A percentile compares a stretch with the other conserved stretches of the same genome.
phyloP scores from a whole-genome alignment of 2,329 filamentous ascomycete species.

The Simplicillium sp. region DNA sequence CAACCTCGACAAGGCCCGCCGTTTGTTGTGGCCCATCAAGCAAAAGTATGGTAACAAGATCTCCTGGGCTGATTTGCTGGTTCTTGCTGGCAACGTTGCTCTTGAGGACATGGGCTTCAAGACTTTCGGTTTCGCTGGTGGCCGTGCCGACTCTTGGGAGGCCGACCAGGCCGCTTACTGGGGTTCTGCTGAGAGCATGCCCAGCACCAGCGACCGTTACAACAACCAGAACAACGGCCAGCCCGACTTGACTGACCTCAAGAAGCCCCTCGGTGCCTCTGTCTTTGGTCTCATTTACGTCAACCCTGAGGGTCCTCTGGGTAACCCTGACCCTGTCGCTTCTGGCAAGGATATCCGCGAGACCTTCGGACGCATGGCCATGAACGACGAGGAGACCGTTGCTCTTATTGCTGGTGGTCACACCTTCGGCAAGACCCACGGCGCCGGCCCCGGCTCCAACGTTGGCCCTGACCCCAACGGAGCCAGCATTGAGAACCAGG shows the following conservation, averaged over 20 bases:
- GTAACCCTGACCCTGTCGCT: conserved; percentile 59
- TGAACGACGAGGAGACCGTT: conserved; percentile 76
- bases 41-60: conserved; percentile 79
- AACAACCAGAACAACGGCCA: conserved; percentile 24
- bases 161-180: conserved; percentile 70
- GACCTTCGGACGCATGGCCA: conserved; percentile 72
- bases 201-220: conserved; percentile 67
- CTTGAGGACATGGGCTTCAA: conserved; percentile 69
- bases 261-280: conserved; percentile 55
- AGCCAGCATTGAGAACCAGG: conserved; percentile 55
- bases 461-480: conserved; percentile 60
- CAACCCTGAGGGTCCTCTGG: conserved; percentile 70
- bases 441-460: conserved; percentile 55
- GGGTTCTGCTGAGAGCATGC: conserved; percentile 66
- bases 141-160: conserved; percentile 64
- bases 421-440: conserved; percentile 74
- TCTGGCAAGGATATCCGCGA: conserved; percentile 63
- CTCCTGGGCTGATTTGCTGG: conserved; percentile 66
- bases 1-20: conserved; percentile 70
- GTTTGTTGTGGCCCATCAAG: conserved; percentile 73
- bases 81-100: conserved; percentile 67
- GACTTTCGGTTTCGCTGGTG: conserved; percentile 65
- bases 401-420: conserved; percentile 72
- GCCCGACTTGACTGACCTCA: conserved; percentile 36
- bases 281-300: conserved; percentile 73